Conservation (phyloP, 768 basidiomycete species). For the Termitomyces sp. region DNA sequence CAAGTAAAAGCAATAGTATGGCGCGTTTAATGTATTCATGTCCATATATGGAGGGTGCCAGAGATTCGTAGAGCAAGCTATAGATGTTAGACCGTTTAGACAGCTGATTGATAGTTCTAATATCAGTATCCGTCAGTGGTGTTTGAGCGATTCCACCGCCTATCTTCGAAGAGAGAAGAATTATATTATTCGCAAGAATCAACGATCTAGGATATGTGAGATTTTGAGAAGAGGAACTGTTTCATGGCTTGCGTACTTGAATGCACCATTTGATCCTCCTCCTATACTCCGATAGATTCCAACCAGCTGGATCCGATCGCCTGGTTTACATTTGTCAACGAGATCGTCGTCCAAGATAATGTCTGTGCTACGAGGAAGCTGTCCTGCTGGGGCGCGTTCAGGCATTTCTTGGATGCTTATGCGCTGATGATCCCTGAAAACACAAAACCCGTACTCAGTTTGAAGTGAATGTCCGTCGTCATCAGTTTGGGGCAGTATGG, state of each 20-base stretch:
- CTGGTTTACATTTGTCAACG: constrained; percentile 96
- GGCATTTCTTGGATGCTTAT: constrained; percentile 99
- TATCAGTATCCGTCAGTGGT: constrained; percentile 87
- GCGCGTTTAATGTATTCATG: constrained; percentile 96
- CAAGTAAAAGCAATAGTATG: constrained; percentile 86
- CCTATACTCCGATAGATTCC: constrained; percentile 94
- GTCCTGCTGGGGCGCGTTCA: constrained; percentile 95
- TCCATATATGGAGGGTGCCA: constrained; percentile 96
- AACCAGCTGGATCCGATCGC: constrained; percentile 94
- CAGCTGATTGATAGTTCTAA: constrained; percentile 93
- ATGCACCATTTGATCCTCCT: constrained; percentile 85
- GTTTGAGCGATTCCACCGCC: constrained; percentile 95
- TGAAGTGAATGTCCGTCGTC: constrained; percentile 83
- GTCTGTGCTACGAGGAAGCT: constrained; percentile 93
- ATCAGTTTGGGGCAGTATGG: constrained; percentile 86
- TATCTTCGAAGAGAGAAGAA: constrained; percentile 88
- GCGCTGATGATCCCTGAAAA: constrained; percentile 94
- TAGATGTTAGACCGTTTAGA: constrained; percentile 86
- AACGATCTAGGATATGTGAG: constrained; percentile 57
- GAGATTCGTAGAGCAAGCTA: constrained; percentile 82
- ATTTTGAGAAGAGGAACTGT: constrained; percentile 4
- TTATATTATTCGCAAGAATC: constrained; percentile 92
- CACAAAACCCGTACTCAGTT: constrained; percentile 88
- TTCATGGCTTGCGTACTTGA: constrained; percentile 61
- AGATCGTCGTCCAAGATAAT: constrained; percentile 95